Evolutionary conservation across 2,329 filamentous ascomycete genomes (phyloP).

Genomic region (Cercospora sp.): DNA sequence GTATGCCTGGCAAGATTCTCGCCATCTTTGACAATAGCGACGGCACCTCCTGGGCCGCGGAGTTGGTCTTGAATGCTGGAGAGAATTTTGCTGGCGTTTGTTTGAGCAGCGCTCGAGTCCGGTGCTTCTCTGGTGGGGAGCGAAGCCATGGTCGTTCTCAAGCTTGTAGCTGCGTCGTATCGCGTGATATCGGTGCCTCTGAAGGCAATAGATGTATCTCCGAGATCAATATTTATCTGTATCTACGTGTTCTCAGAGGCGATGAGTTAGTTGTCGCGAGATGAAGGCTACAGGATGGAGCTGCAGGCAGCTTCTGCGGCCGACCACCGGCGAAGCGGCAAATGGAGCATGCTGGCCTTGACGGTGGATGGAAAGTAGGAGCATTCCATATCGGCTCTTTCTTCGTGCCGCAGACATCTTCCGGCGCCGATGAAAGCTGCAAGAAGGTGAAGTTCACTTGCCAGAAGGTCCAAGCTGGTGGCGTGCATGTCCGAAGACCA

Average conservation of each 20-base stretch:
- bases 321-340: slow-evolving; percentile 9
- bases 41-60: slow-evolving; percentile 46
- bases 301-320: slow-evolving; percentile 3
- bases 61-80: not conserved
- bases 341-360: not conserved
- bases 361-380: not conserved
- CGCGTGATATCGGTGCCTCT: not conserved
- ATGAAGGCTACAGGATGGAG: not conserved
- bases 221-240: not conserved
- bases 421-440: not conserved
- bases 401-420: not conserved
- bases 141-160: not conserved
- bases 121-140: not conserved
- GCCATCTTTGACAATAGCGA: slow-evolving; percentile 48
- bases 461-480: not conserved
- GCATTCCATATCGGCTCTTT: not conserved
- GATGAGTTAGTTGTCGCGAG: not conserved
- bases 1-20: slow-evolving; percentile 42
- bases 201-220: not conserved
- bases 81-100: not conserved
- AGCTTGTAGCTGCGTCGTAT: not conserved
- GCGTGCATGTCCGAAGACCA: not conserved
- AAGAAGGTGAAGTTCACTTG: not conserved
- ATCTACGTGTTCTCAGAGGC: not conserved
- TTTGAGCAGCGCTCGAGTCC: not conserved